These are phyloP conservation scores for Aureobasidium sp. DNA, from an alignment of 2,329 filamentous ascomycete species.

Conservation along the genomic window DNA sequence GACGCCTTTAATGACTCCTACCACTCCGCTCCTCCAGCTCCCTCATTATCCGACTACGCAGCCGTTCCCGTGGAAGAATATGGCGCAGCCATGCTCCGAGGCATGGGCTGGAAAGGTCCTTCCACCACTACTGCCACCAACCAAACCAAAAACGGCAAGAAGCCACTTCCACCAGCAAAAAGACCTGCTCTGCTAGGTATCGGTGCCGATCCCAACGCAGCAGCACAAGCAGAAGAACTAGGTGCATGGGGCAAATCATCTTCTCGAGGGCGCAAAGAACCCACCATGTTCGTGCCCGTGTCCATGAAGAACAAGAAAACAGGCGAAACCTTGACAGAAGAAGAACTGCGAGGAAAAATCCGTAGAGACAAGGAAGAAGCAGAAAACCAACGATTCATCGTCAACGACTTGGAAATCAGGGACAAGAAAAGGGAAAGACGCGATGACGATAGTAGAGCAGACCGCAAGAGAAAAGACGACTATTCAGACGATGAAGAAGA, in stretches of 20 bases:
- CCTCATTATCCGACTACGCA: conserved; percentile 77
- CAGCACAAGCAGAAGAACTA: conserved; percentile 58
- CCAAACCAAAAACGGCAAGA: not conserved
- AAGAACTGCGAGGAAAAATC: conserved; percentile 45
- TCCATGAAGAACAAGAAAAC: conserved; percentile 55
- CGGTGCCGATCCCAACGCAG: conserved; percentile 71
- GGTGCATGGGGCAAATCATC: conserved; percentile 69
- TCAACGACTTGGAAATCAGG: not conserved
- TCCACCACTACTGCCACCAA: not conserved
- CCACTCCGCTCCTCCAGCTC: conserved; percentile 62
- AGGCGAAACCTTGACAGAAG: conserved; percentile 55
- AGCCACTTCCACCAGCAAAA: not conserved
- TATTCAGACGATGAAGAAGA: not conserved
- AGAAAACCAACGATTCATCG: not conserved
- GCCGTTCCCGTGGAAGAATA: conserved; percentile 91
- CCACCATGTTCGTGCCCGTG: conserved; percentile 56
- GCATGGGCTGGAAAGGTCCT: conserved; percentile 84
- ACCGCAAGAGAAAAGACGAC: not conserved
- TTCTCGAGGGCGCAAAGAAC: conserved; percentile 44
- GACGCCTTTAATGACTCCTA: conserved; percentile 67
- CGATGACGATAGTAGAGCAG: not conserved
- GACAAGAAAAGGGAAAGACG: conserved; percentile 6
- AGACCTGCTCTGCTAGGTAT: conserved; percentile 79
- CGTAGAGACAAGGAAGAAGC: conserved; percentile 13
- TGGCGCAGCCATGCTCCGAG: conserved; percentile 77